Evolutionary conservation across 192 early-diverging fungal genomes (phyloP), one percentile per base, ranked within the genome.

Genomic region (Backusella morwellensis): DNA sequence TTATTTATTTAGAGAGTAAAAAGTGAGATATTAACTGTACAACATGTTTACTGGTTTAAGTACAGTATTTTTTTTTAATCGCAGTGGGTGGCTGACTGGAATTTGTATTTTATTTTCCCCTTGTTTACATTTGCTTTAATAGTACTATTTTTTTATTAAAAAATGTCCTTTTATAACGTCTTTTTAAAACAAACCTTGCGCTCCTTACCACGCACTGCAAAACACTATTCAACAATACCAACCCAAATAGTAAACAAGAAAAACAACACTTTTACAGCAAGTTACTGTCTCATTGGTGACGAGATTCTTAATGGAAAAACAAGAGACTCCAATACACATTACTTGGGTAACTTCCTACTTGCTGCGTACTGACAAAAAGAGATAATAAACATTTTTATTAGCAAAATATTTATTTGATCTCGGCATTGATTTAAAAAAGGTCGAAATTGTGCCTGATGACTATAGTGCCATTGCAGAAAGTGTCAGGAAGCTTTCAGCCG

Each of bases 271-370:
- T 67, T 78, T 9, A 86, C 85, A 1, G 85, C 89, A 19, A 84
- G 88, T 34, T 89, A 88, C 52, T 73, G 81, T 70, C 86, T 90
- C 19, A 93, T 93, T 68, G 92, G 93, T 40, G 91, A 93, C 83
- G 92, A 93, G 71, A 89, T 94, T 38, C 86, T 94, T 21, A 89
- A 84, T 75, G 93, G 93, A 35, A 92, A 91, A 70, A 91, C 88
- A 3, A 85, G 77, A 12, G 93, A 94, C 82, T 78, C 84, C 29
- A 94, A 94, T 82, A 82, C 88, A 2, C 67, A 80, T 38, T 84
- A 73, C 29, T 80, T 92, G 36, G 80, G 86, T 85, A 78, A 72
- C 19, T 26, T 7, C 26, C 50, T 40, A 11, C 9, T 12, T 40
- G n/a, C 6, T 54, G n/a, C 19, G 17, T 7, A 54, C 17, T 32